Percentiles rank a stretch among this genome's conserved stretches.
Conservation (phyloP, 805 yeast genomes). For the Torulaspora indica region DNA sequence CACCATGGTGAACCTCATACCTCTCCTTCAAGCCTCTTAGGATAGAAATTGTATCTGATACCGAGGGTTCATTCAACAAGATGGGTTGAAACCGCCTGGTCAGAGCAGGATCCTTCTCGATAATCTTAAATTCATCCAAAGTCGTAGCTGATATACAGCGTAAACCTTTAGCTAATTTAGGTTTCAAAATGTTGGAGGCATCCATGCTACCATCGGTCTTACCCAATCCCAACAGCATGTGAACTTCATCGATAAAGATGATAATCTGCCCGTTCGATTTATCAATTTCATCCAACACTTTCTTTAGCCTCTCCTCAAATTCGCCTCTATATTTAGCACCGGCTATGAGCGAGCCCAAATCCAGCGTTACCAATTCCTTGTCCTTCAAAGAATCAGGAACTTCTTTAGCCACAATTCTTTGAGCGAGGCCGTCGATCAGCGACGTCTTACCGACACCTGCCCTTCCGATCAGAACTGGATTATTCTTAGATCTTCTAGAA, state of each 20-base stretch:
- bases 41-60: conserved; percentile 85
- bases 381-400: conserved; percentile 93
- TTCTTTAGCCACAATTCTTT: conserved; percentile 82
- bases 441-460: conserved; percentile 99
- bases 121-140: conserved; percentile 86
- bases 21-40: conserved; percentile 89
- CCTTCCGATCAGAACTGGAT: conserved; percentile 90
- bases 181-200: conserved; percentile 88
- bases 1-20: conserved; percentile 98
- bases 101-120: conserved; percentile 93
- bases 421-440: conserved; percentile 93
- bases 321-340: conserved; percentile 97
- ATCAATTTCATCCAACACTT: conserved; percentile 77
- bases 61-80: conserved; percentile 78
- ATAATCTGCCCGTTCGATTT: conserved; percentile 70
- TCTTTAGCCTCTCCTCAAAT: conserved; percentile 84
- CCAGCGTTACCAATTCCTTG: conserved; percentile 77
- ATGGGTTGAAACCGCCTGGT: conserved; percentile 94
- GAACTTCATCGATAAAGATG: conserved; percentile 86
- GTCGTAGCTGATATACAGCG: conserved; percentile 98
- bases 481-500: conserved; percentile 89
- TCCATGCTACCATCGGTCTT: conserved; percentile 94
- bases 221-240: conserved; percentile 83
- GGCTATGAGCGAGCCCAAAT: conserved; percentile 81
- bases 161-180: conserved; percentile 89